Conservation (phyloP, 2,329 filamentous ascomycete genomes). For the Alternaria sp. region DNA sequence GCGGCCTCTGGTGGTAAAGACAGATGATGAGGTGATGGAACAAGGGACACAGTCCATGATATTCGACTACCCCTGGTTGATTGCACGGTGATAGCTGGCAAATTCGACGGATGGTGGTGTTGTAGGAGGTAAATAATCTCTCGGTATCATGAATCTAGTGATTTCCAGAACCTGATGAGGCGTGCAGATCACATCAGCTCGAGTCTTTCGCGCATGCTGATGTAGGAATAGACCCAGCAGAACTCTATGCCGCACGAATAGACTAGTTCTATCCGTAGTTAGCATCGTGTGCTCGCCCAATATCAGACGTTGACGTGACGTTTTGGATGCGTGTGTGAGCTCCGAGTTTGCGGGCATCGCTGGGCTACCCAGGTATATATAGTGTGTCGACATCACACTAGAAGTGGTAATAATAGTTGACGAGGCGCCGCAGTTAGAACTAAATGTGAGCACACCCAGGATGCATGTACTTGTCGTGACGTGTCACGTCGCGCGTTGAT, state of each 20-base stretch:
- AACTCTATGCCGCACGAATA: not conserved
- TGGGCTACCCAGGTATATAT: not conserved
- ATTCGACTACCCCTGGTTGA: not conserved
- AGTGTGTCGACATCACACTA: not conserved
- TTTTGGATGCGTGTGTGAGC: not conserved
- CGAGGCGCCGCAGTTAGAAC: too few species aligned
- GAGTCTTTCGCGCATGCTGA: not conserved
- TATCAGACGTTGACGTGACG: not conserved
- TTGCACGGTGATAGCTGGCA: not conserved
- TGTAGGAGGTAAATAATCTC: too few species aligned
- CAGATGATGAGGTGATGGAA: not conserved
- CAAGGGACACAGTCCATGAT: not conserved
- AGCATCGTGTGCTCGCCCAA: not conserved
- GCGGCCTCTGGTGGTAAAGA: too few species aligned
- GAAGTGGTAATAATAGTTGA: too few species aligned
- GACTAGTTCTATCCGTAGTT: not conserved
- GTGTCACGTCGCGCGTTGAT: not conserved
- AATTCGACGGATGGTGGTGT: too few species aligned
- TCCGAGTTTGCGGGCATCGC: not conserved
- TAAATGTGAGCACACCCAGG: too few species aligned
- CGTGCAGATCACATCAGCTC: not conserved
- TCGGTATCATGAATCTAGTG: rapidly evolving
- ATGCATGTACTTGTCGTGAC: too few species aligned
- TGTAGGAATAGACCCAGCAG: not conserved
- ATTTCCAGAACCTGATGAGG: not conserved